Percentiles rank a stretch among this genome's conserved stretches.
phyloP scores from a whole-genome alignment of 805 yeast species.

The Candida xiaguanensis region DNA sequence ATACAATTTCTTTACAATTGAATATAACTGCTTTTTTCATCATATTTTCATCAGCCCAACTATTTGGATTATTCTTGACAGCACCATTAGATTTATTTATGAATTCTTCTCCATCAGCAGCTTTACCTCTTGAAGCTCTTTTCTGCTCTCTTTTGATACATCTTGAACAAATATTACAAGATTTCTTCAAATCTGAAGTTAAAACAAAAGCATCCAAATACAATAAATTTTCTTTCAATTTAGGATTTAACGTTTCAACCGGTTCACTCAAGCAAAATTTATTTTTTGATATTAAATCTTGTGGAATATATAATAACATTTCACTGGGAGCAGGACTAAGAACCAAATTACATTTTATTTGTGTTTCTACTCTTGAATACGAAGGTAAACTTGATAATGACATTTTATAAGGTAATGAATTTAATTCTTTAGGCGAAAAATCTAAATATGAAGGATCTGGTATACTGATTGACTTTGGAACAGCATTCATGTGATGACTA shows the following conservation, averaged over 20 bases:
- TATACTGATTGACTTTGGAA: constrained; percentile 28
- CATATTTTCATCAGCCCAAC: constrained; percentile 72
- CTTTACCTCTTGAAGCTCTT: constrained; percentile 88
- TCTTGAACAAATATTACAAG: constrained; percentile 77
- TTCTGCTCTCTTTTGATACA: constrained; percentile 92
- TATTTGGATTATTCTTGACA: constrained; percentile 53
- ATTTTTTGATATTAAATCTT: constrained; percentile 84
- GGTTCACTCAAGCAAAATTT: constrained; percentile 64
- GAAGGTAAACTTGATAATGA: constrained; percentile 64
- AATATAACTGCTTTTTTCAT: constrained; percentile 83
- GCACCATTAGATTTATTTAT: constrained; percentile 17
- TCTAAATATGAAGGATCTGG: constrained; percentile 34
- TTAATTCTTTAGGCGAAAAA: constrained; percentile 33
- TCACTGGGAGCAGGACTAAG: constrained; percentile 78
- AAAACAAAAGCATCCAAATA: constrained; percentile 80
- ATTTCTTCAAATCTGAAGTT: constrained; percentile 43
- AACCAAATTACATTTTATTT: constrained; percentile 69
- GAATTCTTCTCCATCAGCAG: constrained; percentile 35
- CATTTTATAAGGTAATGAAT: constrained; percentile 45
- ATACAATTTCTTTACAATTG: constrained; percentile 84
- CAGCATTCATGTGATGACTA: constrained; percentile 33
- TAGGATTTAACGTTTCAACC: constrained; percentile 39
- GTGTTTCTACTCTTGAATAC: constrained; percentile 92
- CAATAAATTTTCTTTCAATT: constrained; percentile 49
- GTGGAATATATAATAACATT: constrained; percentile 71